A percentile compares a stretch with the other conserved stretches of the same genome.
phyloP scores from a whole-genome alignment of 2,329 filamentous ascomycete genomes.

The Talaromyces sp. region DNA sequence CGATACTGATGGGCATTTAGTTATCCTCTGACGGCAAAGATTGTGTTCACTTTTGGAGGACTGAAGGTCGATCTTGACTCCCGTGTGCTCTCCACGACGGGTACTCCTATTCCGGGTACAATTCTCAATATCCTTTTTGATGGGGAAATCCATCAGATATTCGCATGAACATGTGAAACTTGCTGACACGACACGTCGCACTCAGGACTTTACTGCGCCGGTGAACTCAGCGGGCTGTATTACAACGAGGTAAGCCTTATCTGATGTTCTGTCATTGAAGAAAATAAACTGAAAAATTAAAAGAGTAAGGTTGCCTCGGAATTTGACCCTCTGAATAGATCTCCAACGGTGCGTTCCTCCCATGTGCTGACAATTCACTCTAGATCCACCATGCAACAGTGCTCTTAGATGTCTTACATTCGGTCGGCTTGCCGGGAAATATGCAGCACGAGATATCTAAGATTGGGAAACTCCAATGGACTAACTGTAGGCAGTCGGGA shows the following conservation, averaged over 20 bases:
- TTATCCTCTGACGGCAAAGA: conserved; percentile 22
- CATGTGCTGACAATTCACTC: not conserved
- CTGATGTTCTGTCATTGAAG: not conserved
- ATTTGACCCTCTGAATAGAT: not conserved
- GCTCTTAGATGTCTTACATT: not conserved
- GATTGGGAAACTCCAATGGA: too few species aligned
- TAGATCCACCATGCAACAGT: not conserved
- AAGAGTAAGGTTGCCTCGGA: not conserved
- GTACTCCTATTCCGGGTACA: conserved; percentile 33
- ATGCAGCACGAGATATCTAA: not conserved
- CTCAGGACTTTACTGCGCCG: conserved; percentile 1
- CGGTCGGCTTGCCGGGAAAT: not conserved
- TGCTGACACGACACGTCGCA: not conserved
- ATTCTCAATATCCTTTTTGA: not conserved
- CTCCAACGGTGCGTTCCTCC: not conserved
- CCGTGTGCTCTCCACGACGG: conserved; percentile 34
- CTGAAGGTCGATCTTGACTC: conserved; percentile 36
- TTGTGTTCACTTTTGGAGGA: conserved; percentile 33
- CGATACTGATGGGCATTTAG: not conserved
- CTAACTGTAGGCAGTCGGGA: too few species aligned
- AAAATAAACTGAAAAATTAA: not conserved
- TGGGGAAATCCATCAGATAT: not conserved
- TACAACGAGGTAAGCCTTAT: not conserved
- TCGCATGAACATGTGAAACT: not conserved
- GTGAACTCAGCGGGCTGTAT: not conserved